Base-by-base conservation (phyloP, 1,284 basidiomycete genomes). In the Ganoderma lingzhi region DNA sequence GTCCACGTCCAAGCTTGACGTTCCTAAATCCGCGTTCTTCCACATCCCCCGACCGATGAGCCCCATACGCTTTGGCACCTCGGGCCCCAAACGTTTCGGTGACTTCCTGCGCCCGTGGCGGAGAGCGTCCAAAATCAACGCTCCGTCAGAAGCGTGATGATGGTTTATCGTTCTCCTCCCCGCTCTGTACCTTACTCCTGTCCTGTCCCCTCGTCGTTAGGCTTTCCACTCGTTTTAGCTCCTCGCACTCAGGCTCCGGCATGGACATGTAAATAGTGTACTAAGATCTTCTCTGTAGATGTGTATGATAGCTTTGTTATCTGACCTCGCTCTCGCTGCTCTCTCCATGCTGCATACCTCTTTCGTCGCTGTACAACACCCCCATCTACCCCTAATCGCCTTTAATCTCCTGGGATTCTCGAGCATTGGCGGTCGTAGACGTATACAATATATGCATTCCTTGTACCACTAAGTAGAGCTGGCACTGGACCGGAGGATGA, bases 41-140 rank as follows among this genome's bases (percentile, higher is more conserved):
- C 23, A 65, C 6, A 60, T 64, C 45, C 63, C 42, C 32, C 69
- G 68, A 42, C 28, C 69, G 65, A 6, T 64, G 67, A 10, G 44
- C 55, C 41, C 48, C 23, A 51, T 28, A 51, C 48, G 48, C 19
- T 28, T 28, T 23, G 45, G n/a, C 6, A 48, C 2, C 19, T 23
- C 45, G 6, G 70, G 69, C 48, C 69, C 71, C 17, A 61, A 68
- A 15, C 66, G 69, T 28, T 48, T 73, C 19, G 64, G 70, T 51
- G 62, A 65, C 41, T 64, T 73, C 62, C 55, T 69, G 45, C 68
- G 70, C 53, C 70, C 70, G 9, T 73, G 72, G 72, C 62, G 69
- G 37, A 55, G 56, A 60, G 30, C 62, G 6, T 62, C 17, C 48
- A 67, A 37, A 64, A 45, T n/a, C 23, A 62, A 44, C 37, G 2